Percentiles rank a stretch among this genome's conserved stretches.
Conservation (phyloP, 2,329 filamentous ascomycete genomes). For the Hymenoscyphus infarciens region DNA sequence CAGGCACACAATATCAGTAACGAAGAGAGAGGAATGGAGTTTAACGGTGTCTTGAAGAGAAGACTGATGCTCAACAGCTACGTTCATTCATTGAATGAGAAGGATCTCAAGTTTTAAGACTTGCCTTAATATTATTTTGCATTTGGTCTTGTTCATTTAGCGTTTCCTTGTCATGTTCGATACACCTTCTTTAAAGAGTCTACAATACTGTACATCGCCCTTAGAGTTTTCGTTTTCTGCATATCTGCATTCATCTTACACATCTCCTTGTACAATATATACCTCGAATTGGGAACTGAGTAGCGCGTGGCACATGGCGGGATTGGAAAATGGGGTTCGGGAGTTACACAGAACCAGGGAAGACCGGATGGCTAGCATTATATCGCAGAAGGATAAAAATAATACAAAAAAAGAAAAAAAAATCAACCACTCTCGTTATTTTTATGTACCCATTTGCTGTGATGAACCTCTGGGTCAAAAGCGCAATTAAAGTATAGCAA, state of each 20-base stretch:
- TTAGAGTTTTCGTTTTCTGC: neutral
- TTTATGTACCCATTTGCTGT: neutral
- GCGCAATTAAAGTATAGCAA: no score
- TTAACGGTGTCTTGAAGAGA: constrained; percentile 30
- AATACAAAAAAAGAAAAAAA: neutral
- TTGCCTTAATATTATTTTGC: neutral
- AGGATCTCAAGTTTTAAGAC: neutral
- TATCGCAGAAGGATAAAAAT: neutral
- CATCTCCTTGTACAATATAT: no score
- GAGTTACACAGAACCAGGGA: neutral
- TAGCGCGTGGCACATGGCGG: neutral
- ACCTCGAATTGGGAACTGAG: no score
- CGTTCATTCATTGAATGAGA: constrained; percentile 10
- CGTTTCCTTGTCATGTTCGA: neutral
- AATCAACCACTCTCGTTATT: neutral
- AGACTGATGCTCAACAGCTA: constrained; percentile 29
- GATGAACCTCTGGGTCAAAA: no score
- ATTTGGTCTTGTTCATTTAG: neutral
- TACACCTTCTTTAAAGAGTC: neutral
- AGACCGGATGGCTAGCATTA: neutral
- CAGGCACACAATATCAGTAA: constrained; percentile 32
- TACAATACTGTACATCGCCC: neutral
- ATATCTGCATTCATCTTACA: no score
- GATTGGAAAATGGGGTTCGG: neutral
- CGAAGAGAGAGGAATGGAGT: constrained; percentile 25